A percentile compares a stretch with the other conserved stretches of the same genome.
Conservation (phyloP, 148 eudicot species). For the Chenopodium album region DNA sequence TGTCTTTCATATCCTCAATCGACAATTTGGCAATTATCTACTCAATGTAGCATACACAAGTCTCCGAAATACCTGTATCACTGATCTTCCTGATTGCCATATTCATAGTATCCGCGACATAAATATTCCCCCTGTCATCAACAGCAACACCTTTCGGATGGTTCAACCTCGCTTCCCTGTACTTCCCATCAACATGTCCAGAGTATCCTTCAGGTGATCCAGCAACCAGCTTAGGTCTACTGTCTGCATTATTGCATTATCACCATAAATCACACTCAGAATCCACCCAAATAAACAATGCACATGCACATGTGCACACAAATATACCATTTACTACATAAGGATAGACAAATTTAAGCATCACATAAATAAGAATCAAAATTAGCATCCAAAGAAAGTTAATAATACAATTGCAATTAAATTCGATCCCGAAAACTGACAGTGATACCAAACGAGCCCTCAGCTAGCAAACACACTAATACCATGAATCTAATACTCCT, state of each 20-base stretch:
- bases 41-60: background rate
- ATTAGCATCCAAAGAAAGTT: conserved; percentile 14
- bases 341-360: background rate
- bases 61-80: conserved; percentile 57
- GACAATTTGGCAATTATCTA: background rate
- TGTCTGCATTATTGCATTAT: conserved; percentile 61
- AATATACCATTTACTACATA: background rate
- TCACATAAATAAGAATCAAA: conserved; percentile 1
- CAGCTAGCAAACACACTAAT: background rate
- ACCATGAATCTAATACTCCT: background rate
- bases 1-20: background rate
- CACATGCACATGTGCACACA: conserved; percentile 27
- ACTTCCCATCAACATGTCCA: conserved; percentile 91
- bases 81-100: conserved; percentile 93
- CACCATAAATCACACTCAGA: conserved; percentile 21
- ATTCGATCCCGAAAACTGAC: background rate
- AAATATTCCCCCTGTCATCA: conserved; percentile 88
- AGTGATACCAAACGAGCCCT: background rate
- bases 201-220: conserved; percentile 94
- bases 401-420: background rate
- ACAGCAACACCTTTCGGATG: conserved; percentile 91
- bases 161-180: conserved; percentile 83
- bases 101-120: conserved; percentile 88
- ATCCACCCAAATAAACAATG: conserved; percentile 21
- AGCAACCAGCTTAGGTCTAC: conserved; percentile 85